Base-by-base conservation (phyloP, 108 stramenopile genomes). In the Pseudonitzschia multistriata region DNA sequence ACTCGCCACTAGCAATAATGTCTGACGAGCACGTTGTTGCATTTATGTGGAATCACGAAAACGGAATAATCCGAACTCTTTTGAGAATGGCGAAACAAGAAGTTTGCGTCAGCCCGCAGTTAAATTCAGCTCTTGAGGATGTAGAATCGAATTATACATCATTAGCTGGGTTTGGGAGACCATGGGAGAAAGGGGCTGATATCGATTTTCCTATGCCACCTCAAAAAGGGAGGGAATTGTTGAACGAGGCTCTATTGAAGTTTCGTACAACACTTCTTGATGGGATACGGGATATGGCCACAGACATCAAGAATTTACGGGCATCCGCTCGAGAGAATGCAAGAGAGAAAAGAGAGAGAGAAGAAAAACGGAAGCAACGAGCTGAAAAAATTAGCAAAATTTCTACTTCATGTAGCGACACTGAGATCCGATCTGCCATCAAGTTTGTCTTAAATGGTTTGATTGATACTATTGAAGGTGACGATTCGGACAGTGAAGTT, bases 1-100 rank as follows among this genome's bases (percentile, higher is more conserved):
- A 86, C 50, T 47, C 90, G 28, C 93, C 93, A 28, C 66, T 94
- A 30, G 49, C 73, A 11, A 84, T 95, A 0, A 81, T 90, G 82
- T 79, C 84, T 10, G 86, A 92, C 57, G 79, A 86, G 34, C 78
- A 89, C 49, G 80, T 95, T 47, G 81, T 92, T 28, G 79, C 77
- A 37, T 90, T 88, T 88, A 79, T 92, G 50, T 95, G 93, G 91
- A 85, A 82, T 63, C 79, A 86, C 52, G 33, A 49, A 1, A 71
- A 80, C 3, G 88, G 90, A 25, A 68, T 94, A 48, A 78, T 93
- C n/a, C 39, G 67, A 33, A 68, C 65, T 27, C 67, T 93, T 24
- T 50, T 89, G 27, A 49, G 56, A 27, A 67, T 65, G 53, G 35
- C 78, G 19, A 55, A 72, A 22, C 21, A 57, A 8, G 81, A 87